phyloP scores from a whole-genome alignment of 495 filamentous ascomycete species.

The Aspergillus wentii region DNA sequence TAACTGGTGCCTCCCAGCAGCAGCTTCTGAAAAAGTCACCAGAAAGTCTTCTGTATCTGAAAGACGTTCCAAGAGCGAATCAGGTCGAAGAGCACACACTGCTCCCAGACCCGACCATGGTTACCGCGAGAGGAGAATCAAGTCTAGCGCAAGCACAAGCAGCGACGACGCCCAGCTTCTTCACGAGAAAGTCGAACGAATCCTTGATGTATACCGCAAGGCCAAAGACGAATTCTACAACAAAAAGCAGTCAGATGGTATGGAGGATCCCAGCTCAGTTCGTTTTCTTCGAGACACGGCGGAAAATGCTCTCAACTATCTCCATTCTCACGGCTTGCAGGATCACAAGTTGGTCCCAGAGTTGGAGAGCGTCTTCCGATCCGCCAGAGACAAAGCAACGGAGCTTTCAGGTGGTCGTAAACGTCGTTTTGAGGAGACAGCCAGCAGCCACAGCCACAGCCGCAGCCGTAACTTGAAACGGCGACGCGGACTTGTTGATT shows the following conservation, averaged over 20 bases:
- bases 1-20: too few species aligned
- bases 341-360: conserved; percentile 24
- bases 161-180: conserved; percentile 1
- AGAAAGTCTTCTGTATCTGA: too few species aligned
- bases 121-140: too few species aligned
- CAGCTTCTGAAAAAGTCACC: not conserved
- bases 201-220: conserved; percentile 28
- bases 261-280: conserved; percentile 21
- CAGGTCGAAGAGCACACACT: too few species aligned
- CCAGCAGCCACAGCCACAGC: conserved; percentile 2
- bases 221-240: conserved; percentile 36
- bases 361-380: conserved; percentile 20
- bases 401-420: conserved; percentile 39
- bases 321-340: conserved; percentile 18
- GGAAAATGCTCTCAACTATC: conserved; percentile 37
- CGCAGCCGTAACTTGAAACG: too few species aligned
- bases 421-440: conserved; percentile 31
- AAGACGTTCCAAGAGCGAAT: too few species aligned
- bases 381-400: conserved; percentile 27
- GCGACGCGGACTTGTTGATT: too few species aligned
- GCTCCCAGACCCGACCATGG: too few species aligned
- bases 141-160: not conserved
- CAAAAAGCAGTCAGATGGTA: conserved; percentile 11
- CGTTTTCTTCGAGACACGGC: conserved; percentile 46
- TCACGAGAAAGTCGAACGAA: conserved; percentile 18